Evolutionary conservation across 1,284 basidiomycete species (phyloP), one percentile per base, ranked within the genome.

Genomic region (Coniferiporia sulphurascens): DNA sequence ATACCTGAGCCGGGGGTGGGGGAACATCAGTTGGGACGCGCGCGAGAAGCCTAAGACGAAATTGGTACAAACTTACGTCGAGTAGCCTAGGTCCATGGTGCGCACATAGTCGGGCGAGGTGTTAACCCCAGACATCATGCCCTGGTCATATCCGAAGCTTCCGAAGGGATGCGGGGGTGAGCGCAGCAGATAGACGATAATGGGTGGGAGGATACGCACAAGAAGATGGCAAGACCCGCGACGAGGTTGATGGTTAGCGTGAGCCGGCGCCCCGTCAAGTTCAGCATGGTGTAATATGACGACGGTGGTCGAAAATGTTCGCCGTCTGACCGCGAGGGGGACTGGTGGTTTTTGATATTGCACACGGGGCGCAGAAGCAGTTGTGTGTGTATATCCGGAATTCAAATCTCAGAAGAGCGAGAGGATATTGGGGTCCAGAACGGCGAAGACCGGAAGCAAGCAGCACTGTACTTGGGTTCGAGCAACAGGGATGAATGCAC

Each of bases 81-180:
- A 74, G 56, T 68, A 74, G 15, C 75, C 77, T 13, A 75, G 62
- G 38, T 69, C 73, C 77, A 78, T 81, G 43, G 72, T 74, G 62
- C 68, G 68, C 63, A 75, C 78, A 65, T 79, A 79, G 61, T 78
- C 72, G 41, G 77, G 78, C 7, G 77, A 75, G n/a, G 75, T 75
- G 62, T 81, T 79, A 35, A 80, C 78, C 48, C 78, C 78, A 36
- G 78, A 78, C 79, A 82, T 81, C 74, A 81, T 78, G 52, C 80
- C 79, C 70, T 82, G 79, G 66, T 81, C 79, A 74, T 80, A 81
- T 27, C 80, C 80, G 65, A 80, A 80, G 64, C 78, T 79, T 55
- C 13, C 50, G 17, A 13, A 34, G 22, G 35, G 13, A 6, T 27
- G 50, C 17, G 34, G 15, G 34, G 15, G 50, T 34, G 27, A 15